Evolutionary conservation across 2,329 filamentous ascomycete genomes (phyloP), one percentile per base, ranked within the genome.

Genomic region (Phoma herbarum): DNA sequence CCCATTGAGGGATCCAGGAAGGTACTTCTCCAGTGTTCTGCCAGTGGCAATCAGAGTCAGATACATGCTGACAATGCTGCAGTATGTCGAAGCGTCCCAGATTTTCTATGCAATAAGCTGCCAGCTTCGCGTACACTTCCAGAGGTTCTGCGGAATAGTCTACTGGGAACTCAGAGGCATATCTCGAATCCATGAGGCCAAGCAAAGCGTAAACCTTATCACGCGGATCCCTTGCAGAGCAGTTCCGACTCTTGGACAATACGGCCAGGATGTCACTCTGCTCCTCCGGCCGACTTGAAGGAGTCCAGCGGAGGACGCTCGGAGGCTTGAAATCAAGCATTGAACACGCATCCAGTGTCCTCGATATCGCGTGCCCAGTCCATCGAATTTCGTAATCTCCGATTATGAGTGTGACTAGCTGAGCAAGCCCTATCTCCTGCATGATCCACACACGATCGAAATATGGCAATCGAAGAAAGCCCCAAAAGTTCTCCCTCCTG

Each of bases 391-490:
- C 50, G 22, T 20, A 7, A 7, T 26, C 22, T 7, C 48, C 48
- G 5, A 50, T 16, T 3, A 46, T 35, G 10, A 41, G 42, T 1
- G n/a, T 42, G 2, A 52, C 57, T n/a, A 43, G n/a, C 16, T 31
- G 33, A 6, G 65, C 49, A 5, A 68, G 47, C 4, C 50, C 56
- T 1, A 68, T 46, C 28, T 67, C 65, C 48, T 69, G 65, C 41
- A 66, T 54, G 3, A 66, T 42, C 64, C 65, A 68, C 9, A 61
- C 57, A 2, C 65, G 48, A 7, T 41, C 9, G 31, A 70, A 68
- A 20, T 62, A 70, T 9, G 61, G 26, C 4, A 59, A 39, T 18
- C 22, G 10, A 0, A 52, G 14, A 7, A 52, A 45, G 1, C 2
- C 1, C 1, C 4, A 16, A 9, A 52, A 2, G 16, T 7, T 9